Evolutionary conservation across 139 green algal genomes (phyloP).

Genomic region (Penium margaritaceum): DNA sequence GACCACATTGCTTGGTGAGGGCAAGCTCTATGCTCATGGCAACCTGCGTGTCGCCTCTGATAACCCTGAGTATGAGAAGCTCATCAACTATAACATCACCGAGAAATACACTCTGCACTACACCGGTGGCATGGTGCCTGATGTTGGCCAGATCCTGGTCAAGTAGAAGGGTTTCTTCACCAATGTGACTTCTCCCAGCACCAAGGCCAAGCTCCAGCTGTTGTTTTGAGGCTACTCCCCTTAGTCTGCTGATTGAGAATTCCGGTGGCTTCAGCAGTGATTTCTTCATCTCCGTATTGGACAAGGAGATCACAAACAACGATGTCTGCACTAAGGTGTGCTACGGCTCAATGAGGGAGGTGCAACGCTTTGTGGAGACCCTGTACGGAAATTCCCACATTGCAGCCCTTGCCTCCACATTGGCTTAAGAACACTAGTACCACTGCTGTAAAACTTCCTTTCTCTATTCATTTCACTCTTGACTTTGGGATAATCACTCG

Average conservation of each 20-base stretch:
- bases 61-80: slow-evolving; percentile 53
- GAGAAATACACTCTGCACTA: slow-evolving; percentile 58
- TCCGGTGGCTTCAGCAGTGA: slow-evolving; percentile 51
- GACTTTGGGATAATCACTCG: no score
- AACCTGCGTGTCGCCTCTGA: slow-evolving; percentile 55
- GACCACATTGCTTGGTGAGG: slow-evolving; percentile 46
- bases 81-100: slow-evolving; percentile 55
- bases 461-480: no score
- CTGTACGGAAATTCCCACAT: slow-evolving; percentile 38
- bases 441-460: no score
- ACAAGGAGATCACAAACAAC: slow-evolving; percentile 47
- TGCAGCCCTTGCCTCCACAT: not conserved
- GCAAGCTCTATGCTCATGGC: slow-evolving; percentile 56
- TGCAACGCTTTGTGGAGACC: slow-evolving; percentile 44
- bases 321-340: slow-evolving; percentile 50
- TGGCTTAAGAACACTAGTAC: no score
- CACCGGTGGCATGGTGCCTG: slow-evolving; percentile 55
- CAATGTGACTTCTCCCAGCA: slow-evolving; percentile 50
- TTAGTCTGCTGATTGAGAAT: slow-evolving; percentile 52
- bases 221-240: slow-evolving; percentile 55
- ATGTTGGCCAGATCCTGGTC: slow-evolving; percentile 56
- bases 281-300: slow-evolving; percentile 49
- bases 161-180: slow-evolving; percentile 56
- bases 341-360: slow-evolving; percentile 38
- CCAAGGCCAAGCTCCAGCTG: slow-evolving; percentile 55